Evolutionary conservation across 306 rosid genomes (phyloP).

Genomic region (Lithocarpus polystachyus): DNA sequence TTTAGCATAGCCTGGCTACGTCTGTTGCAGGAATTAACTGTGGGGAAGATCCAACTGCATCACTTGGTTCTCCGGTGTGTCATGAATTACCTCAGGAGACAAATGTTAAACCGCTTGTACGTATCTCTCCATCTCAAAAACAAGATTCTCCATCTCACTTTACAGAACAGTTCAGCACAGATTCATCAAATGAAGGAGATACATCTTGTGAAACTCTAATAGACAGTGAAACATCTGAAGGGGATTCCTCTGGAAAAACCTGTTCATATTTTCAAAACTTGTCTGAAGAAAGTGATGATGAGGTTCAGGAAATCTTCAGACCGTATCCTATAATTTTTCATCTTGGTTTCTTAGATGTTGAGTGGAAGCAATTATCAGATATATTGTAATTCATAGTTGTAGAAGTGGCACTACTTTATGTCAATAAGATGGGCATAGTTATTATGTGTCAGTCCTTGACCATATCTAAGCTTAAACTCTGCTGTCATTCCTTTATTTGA

Average conservation of each 20-base stretch:
- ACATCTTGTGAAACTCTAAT: neutral
- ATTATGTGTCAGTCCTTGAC: conserved; percentile 5
- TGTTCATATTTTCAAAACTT: neutral
- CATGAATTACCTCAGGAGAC: neutral
- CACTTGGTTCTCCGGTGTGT: neutral
- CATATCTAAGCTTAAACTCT: conserved; percentile 6
- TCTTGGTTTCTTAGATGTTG: neutral
- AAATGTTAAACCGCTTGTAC: neutral
- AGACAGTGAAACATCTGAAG: neutral
- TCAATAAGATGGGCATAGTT: neutral
- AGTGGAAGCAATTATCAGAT: no score
- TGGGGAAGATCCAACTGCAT: neutral
- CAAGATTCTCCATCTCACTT: neutral
- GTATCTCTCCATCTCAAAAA: neutral
- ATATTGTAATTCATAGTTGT: no score
- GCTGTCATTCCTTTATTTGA: conserved; percentile 11
- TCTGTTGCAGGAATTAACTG: neutral
- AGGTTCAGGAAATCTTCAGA: neutral
- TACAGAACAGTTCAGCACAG: neutral
- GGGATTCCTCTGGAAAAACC: neutral
- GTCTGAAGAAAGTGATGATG: neutral
- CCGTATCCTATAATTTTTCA: conserved; percentile 14
- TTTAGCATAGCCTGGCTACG: neutral
- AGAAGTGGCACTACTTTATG: no score
- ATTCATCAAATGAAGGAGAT: neutral